Conservation (phyloP, 2,329 filamentous ascomycete genomes). For the Rhinocladiella mackenziei region DNA sequence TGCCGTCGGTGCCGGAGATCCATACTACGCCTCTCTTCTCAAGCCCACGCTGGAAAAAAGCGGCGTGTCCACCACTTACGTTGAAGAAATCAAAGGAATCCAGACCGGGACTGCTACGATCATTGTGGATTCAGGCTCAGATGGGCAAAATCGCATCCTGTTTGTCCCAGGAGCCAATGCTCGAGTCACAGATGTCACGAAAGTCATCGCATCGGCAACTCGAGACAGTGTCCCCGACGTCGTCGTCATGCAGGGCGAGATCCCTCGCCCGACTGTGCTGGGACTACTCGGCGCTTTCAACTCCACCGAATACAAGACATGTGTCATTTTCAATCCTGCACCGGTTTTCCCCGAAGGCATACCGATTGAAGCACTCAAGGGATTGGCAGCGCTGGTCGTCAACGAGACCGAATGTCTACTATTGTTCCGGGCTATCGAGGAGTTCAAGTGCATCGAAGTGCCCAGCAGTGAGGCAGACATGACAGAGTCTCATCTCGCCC, state of each 20-base stretch:
- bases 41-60: conserved; percentile 55
- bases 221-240: conserved; percentile 53
- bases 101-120: conserved; percentile 72
- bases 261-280: conserved; percentile 63
- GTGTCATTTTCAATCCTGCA: conserved; percentile 80
- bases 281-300: conserved; percentile 50
- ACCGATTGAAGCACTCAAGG: conserved; percentile 61
- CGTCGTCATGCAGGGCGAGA: conserved; percentile 74
- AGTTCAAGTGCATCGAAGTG: conserved; percentile 22
- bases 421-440: conserved; percentile 50
- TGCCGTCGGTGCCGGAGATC: conserved; percentile 59
- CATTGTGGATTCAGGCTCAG: conserved; percentile 66
- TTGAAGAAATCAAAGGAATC: conserved; percentile 45
- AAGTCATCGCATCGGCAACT: conserved; percentile 39
- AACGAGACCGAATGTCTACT: conserved; percentile 87
- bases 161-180: conserved; percentile 68
- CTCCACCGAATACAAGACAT: conserved; percentile 49
- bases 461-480: conserved; percentile 7
- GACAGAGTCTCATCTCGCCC: conserved; percentile 32
- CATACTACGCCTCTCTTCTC: conserved; percentile 62
- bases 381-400: conserved; percentile 74
- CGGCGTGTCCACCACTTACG: conserved; percentile 58
- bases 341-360: conserved; percentile 72
- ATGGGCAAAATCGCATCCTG: conserved; percentile 70
- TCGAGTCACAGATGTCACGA: conserved; percentile 38